Evolutionary conservation across 2,329 filamentous ascomycete genomes (phyloP), one percentile per base, ranked within the genome.

Genomic region (Graphilbum ipis-grandicollis): DNA sequence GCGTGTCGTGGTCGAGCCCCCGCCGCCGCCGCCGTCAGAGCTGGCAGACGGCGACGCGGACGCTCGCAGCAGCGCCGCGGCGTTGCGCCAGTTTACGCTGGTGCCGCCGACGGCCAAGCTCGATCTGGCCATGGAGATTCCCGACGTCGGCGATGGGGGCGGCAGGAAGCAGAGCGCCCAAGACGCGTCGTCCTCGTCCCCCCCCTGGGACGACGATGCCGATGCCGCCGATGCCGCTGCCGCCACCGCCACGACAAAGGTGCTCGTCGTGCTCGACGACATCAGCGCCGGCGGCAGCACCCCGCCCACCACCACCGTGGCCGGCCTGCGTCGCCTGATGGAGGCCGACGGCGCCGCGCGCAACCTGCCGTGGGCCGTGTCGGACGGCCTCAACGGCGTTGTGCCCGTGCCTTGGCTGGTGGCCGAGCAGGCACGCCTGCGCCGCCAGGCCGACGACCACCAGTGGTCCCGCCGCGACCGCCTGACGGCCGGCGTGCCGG

Each of bases 291-390:
- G 52, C 31, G 53, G 54, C 32, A 47, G 51, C 22, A 45, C 28
- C 34, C 21, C 21, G 21, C 6, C 6, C 21, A 5, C 45, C 3
- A 37, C 63, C 14, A 51, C 56, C 1, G 41, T 51, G 1, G 45
- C 46, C 1, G 50, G 47, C 17, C 46, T 69, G 29, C 52, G 49
- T 31, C 45, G 43, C 21, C 54, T 58, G 28, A 55, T 70, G 34
- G 48, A 47, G 5, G 52, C 52, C 10, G 65, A 70, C 47, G 61
- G 58, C n/a, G 35, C 35, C 5, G 50, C 51, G 21, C 57, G 63
- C 35, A 56, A 57, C 36, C 49, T 61, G 36, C 44, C 55, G 7
- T 62, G 60, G 61, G 48, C 48, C 32, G 38, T 46, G 13, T 37
- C 40, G 4, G 37, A 39, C 25, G 41, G 41, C 8, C 36, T 45